phyloP scores from a whole-genome alignment of 148 eudicot species.

The Chenopodium suecicum region DNA sequence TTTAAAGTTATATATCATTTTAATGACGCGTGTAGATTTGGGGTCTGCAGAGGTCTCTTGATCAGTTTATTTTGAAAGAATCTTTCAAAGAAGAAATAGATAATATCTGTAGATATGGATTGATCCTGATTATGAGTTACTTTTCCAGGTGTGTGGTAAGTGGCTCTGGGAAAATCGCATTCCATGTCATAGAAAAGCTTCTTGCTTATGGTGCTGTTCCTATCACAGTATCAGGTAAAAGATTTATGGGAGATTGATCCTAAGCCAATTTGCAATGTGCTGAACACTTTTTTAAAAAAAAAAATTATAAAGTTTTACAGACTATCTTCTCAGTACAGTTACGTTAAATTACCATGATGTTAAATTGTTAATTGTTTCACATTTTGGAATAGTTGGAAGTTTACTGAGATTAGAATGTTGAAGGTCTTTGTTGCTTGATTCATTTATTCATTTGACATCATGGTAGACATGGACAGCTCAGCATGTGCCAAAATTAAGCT shows the following conservation, averaged over 20 bases:
- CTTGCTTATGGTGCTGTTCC: constrained; percentile 90
- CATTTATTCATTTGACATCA: neutral
- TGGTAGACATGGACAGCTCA: too few relatives aligned
- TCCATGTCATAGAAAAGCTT: constrained; percentile 98
- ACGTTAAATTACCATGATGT: neutral
- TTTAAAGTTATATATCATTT: neutral
- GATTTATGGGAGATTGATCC: constrained; percentile 4
- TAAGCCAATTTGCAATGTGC: constrained; percentile 10
- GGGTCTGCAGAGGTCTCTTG: neutral
- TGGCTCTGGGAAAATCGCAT: constrained; percentile 97
- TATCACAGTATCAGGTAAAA: constrained; percentile 85
- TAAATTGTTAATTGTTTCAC: neutral
- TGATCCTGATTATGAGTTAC: constrained; percentile 15
- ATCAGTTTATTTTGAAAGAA: neutral
- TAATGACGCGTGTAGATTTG: neutral
- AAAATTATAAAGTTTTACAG: neutral
- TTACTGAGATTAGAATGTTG: constrained; percentile 2
- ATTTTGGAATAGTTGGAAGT: neutral
- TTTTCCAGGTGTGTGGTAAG: constrained; percentile 85
- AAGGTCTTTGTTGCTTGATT: neutral
- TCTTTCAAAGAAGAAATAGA: neutral
- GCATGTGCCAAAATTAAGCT: neutral
- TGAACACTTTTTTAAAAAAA: neutral
- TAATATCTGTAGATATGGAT: neutral
- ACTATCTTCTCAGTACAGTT: neutral